Percentiles rank a stretch among this genome's conserved stretches.
phyloP scores from a whole-genome alignment of 2,329 filamentous ascomycete species.

The Diaporthe capsici region DNA sequence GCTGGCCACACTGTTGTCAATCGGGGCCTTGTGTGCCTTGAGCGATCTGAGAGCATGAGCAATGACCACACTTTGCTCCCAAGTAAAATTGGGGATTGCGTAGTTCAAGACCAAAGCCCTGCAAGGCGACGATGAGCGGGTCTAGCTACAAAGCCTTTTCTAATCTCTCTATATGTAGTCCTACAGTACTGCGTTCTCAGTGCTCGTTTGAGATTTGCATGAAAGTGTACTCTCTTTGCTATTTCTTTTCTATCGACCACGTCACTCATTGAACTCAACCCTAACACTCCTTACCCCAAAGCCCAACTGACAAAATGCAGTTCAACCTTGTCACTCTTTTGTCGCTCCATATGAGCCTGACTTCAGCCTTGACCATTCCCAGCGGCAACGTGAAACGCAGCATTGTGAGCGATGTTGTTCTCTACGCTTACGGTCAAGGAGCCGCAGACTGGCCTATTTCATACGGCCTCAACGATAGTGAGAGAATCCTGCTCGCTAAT shows the following conservation, averaged over 20 bases:
- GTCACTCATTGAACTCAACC: neutral
- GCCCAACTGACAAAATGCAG: neutral
- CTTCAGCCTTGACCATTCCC: slow-evolving; percentile 24
- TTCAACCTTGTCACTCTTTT: slow-evolving; percentile 1
- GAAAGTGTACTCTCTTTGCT: neutral
- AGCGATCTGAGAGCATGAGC: neutral
- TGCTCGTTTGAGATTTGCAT: neutral
- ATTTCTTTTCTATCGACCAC: neutral
- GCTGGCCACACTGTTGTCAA: neutral
- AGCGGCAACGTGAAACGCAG: slow-evolving; percentile 34
- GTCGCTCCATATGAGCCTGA: neutral
- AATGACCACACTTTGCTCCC: neutral
- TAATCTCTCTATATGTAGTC: slow-evolving; percentile 9
- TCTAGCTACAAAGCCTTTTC: too few species aligned
- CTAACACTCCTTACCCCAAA: neutral
- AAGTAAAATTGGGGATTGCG: neutral
- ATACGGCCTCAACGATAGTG: slow-evolving; percentile 42
- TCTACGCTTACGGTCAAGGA: slow-evolving; percentile 44
- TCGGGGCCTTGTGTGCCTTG: neutral
- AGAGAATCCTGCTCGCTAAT: neutral
- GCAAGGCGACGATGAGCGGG: neutral
- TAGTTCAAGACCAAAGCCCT: neutral
- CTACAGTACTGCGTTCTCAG: neutral
- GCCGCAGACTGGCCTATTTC: slow-evolving; percentile 43
- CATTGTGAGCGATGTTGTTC: slow-evolving; percentile 42